A percentile compares a stretch with the other conserved stretches of the same genome.
phyloP scores from a whole-genome alignment of 495 filamentous ascomycete species.

The Antarctomyces pellizariae region DNA sequence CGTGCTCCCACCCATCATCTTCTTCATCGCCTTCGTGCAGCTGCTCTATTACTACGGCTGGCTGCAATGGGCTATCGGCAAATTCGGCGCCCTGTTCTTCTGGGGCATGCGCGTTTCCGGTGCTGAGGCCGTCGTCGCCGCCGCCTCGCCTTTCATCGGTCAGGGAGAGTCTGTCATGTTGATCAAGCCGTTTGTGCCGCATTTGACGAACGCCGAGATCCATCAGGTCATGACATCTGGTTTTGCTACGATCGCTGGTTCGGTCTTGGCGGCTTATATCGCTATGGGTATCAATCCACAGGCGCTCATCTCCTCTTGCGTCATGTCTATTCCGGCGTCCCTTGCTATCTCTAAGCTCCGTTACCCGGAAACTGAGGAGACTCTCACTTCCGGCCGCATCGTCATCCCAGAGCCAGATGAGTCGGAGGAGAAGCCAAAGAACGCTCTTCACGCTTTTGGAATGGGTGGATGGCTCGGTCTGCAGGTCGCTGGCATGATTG shows the following conservation, averaged over 20 bases:
- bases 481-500: constrained; percentile 73
- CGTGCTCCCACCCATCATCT: constrained; percentile 68
- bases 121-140: constrained; percentile 75
- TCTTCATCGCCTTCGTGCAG: constrained; percentile 76
- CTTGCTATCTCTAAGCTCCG: constrained; percentile 72
- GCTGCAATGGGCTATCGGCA: constrained; percentile 69
- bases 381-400: constrained; percentile 53
- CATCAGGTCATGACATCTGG: constrained; percentile 77
- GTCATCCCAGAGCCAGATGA: constrained; percentile 54
- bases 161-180: constrained; percentile 88
- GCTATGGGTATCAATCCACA: constrained; percentile 57
- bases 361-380: constrained; percentile 69
- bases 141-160: constrained; percentile 85
- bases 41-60: constrained; percentile 54
- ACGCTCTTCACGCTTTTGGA: constrained; percentile 66
- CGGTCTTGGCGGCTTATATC: constrained; percentile 62
- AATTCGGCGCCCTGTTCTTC: constrained; percentile 80
- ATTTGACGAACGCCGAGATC: constrained; percentile 64
- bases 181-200: constrained; percentile 62
- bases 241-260: constrained; percentile 39
- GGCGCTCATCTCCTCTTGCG: constrained; percentile 73
- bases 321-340: constrained; percentile 83
- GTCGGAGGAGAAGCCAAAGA: constrained; percentile 42
- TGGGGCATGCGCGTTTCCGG: constrained; percentile 79
- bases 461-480: constrained; percentile 75